Evolutionary conservation across 2,329 filamentous ascomycete species (phyloP).

Genomic region (Diplodia mutila): DNA sequence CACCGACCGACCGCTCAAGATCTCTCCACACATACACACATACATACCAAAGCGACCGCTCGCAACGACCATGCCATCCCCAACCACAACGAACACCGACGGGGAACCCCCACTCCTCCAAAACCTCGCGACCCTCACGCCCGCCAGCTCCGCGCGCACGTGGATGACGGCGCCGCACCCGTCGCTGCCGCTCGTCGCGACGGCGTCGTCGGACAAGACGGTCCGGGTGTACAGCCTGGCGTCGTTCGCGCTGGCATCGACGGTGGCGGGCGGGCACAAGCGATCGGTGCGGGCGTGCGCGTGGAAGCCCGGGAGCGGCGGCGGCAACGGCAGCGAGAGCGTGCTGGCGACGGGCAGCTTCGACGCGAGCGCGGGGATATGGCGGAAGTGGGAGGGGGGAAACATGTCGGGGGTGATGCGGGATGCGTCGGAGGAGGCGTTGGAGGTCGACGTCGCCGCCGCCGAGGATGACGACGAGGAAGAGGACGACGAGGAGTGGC

Average conservation of each 20-base stretch:
- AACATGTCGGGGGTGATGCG: background rate
- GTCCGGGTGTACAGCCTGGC: constrained; percentile 88
- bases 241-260: constrained; percentile 77
- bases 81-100: background rate
- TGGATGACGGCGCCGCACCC: constrained; percentile 89
- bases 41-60: background rate
- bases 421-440: background rate
- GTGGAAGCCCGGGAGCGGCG: constrained; percentile 74
- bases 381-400: constrained; percentile 68
- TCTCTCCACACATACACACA: background rate
- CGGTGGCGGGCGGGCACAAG: constrained; percentile 84
- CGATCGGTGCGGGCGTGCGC: constrained; percentile 82
- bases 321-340: constrained; percentile 61
- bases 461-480: constrained; percentile 33
- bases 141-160: constrained; percentile 64
- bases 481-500: constrained; percentile 80
- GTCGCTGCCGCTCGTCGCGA: constrained; percentile 83
- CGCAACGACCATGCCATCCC: constrained; percentile 1
- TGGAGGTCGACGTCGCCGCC: background rate
- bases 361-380: constrained; percentile 80
- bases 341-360: constrained; percentile 92
- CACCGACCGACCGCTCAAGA: no score
- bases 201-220: constrained; percentile 81
- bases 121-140: constrained; percentile 57
- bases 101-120: constrained; percentile 33